Evolutionary conservation across 1,284 basidiomycete species (phyloP).

Genomic region (Xerocomus minutiporus): DNA sequence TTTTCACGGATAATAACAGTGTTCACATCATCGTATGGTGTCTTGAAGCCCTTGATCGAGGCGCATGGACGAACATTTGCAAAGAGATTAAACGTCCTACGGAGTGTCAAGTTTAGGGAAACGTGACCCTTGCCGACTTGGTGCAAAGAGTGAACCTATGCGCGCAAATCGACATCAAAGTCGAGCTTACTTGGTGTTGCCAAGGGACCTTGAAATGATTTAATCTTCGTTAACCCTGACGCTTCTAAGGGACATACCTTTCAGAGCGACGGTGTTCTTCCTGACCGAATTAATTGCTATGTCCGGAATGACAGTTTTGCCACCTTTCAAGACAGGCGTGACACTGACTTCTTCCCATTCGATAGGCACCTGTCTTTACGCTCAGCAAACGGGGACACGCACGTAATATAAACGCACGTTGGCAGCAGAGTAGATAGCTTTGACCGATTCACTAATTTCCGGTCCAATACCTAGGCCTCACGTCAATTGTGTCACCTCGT

Average conservation of each 20-base stretch:
- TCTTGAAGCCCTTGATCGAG: constrained; percentile 96
- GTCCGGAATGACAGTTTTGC: constrained; percentile 97
- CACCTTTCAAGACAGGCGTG: constrained; percentile 88
- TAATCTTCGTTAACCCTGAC: constrained; percentile 6
- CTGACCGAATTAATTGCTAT: constrained; percentile 88
- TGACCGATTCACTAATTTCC: constrained; percentile 95
- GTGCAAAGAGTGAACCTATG: constrained; percentile 10
- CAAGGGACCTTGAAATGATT: constrained; percentile 62
- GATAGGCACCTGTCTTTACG: constrained; percentile 73
- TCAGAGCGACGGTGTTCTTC: constrained; percentile 97
- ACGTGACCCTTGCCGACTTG: constrained; percentile 98
- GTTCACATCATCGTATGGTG: constrained; percentile 97
- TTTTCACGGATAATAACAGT: constrained; percentile 99
- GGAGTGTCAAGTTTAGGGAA: constrained; percentile 94
- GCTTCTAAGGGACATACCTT: constrained; percentile 56
- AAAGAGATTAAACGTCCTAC: constrained; percentile 96
- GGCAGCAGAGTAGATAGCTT: constrained; percentile 89
- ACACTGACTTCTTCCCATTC: constrained; percentile 99
- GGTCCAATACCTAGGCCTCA: constrained; percentile 83
- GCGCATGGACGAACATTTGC: constrained; percentile 97
- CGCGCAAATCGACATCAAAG: constrained; percentile 2
- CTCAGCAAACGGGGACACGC: constrained; percentile 4
- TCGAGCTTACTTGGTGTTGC: constrained; percentile 79
- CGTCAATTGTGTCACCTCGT: constrained; percentile 17
- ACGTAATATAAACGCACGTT: constrained; percentile 46